phyloP scores from a whole-genome alignment of 768 basidiomycete genomes.

The Macrocybe gigantea region DNA sequence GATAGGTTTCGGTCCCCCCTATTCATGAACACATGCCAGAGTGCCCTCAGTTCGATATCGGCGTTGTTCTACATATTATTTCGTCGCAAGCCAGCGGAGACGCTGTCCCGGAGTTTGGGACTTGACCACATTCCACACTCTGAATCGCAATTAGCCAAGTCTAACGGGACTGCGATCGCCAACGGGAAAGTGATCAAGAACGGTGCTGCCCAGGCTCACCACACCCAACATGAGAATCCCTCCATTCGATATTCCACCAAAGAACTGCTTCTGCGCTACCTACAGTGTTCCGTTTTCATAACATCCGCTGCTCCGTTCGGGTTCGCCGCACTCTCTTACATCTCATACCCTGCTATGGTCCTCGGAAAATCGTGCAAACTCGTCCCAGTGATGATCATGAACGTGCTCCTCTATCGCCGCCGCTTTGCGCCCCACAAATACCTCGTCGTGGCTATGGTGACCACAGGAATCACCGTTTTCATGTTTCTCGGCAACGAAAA shows the following conservation, averaged over 20 bases:
- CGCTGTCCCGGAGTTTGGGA: slow-evolving; percentile 55
- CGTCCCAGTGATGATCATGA: slow-evolving; percentile 98
- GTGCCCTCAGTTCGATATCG: slow-evolving; percentile 67
- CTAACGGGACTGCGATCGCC: slow-evolving; percentile 18
- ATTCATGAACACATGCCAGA: slow-evolving; percentile 83
- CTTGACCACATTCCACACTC: slow-evolving; percentile 33
- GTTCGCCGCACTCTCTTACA: slow-evolving; percentile 90
- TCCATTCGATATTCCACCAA: slow-evolving; percentile 31
- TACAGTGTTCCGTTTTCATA: slow-evolving; percentile 84
- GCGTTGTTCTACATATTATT: slow-evolving; percentile 72
- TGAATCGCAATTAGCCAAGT: slow-evolving; percentile 13
- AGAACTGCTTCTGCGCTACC: slow-evolving; percentile 63
- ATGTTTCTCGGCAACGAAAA: slow-evolving; percentile 79
- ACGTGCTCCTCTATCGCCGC: slow-evolving; percentile 90
- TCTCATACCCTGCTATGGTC: slow-evolving; percentile 98
- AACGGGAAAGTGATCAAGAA: slow-evolving; percentile 28
- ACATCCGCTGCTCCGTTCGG: slow-evolving; percentile 93
- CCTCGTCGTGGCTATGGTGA: slow-evolving; percentile 90
- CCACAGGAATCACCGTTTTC: slow-evolving; percentile 85
- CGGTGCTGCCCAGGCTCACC: slow-evolving; percentile 7
- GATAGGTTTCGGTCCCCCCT: slow-evolving; percentile 83
- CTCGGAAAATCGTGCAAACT: slow-evolving; percentile 99
- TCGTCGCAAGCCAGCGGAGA: slow-evolving; percentile 48
- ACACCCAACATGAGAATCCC: slow-evolving; percentile 22
- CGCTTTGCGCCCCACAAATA: slow-evolving; percentile 94